phyloP scores from a whole-genome alignment of 2,329 filamentous ascomycete species.

The Pestalotiopsis fici region DNA sequence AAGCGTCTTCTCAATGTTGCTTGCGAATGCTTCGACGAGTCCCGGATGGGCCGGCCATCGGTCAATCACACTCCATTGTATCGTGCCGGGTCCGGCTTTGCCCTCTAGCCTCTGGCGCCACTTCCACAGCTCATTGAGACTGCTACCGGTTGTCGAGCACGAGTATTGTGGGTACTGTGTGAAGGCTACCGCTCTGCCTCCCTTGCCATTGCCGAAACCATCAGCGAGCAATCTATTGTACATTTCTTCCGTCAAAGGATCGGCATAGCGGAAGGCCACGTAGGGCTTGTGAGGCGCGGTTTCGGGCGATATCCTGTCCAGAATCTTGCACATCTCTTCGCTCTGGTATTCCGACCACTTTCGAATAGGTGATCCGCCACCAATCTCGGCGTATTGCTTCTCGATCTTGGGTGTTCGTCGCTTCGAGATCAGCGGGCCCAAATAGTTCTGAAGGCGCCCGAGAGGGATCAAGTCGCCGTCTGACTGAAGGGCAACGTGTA shows the following conservation, averaged over 20 bases:
- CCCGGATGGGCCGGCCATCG: slow-evolving; percentile 93
- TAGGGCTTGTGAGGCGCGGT: slow-evolving; percentile 97
- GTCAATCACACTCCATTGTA: slow-evolving; percentile 97
- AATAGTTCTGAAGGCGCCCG: slow-evolving; percentile 84
- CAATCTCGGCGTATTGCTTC: slow-evolving; percentile 93
- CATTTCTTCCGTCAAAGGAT: slow-evolving; percentile 92
- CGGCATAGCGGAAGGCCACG: slow-evolving; percentile 93
- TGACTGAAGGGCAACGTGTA: slow-evolving; percentile 54
- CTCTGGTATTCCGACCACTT: slow-evolving; percentile 98
- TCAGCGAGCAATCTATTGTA: slow-evolving; percentile 82
- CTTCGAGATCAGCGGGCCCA: slow-evolving; percentile 83
- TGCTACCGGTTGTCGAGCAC: slow-evolving; percentile 95
- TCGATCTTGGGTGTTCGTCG: slow-evolving; percentile 94
- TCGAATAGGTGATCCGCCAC: slow-evolving; percentile 95
- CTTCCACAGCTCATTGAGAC: slow-evolving; percentile 96
- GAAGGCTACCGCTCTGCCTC: slow-evolving; percentile 93
- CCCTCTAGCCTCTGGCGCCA: slow-evolving; percentile 89
- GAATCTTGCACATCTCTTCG: slow-evolving; percentile 93
- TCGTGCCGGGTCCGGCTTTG: slow-evolving; percentile 69
- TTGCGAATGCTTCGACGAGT: slow-evolving; percentile 87
- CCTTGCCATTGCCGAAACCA: slow-evolving; percentile 85
- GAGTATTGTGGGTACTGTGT: slow-evolving; percentile 99
- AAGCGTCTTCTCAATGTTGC: slow-evolving; percentile 86
- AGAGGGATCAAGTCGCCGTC: slow-evolving; percentile 96
- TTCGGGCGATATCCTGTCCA: slow-evolving; percentile 87